Percentiles rank a stretch among this genome's conserved stretches.
These are phyloP conservation scores for Rhizophagus clarus DNA, from an alignment of 192 early-diverging fungal species.

Conservation along the genomic window DNA sequence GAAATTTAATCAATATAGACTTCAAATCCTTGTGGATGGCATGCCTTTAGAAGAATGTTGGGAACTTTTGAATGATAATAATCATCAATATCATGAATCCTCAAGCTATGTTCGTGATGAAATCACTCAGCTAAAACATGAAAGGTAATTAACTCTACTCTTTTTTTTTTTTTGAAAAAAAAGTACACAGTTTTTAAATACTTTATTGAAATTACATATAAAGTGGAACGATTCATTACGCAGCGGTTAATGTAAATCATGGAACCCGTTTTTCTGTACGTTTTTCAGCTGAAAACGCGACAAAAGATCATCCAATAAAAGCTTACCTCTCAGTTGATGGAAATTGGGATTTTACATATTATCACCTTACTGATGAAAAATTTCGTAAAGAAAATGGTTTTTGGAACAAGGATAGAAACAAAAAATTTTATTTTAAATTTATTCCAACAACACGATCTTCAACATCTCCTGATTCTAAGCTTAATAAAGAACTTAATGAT, in stretches of 20 bases:
- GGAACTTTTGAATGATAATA: neutral
- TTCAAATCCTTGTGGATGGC: neutral
- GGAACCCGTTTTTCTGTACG: too few relatives aligned
- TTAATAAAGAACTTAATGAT: neutral
- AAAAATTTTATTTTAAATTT: conserved; percentile 12
- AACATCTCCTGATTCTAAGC: neutral
- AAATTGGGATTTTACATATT: conserved; percentile 2
- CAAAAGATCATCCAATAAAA: neutral
- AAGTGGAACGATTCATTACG: neutral
- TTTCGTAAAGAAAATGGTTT: neutral
- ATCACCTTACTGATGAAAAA: conserved; percentile 1
- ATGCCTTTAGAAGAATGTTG: neutral
- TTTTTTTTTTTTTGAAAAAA: too few relatives aligned
- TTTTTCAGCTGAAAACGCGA: too few relatives aligned
- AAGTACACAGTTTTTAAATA: too few relatives aligned
- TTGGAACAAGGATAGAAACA: neutral
- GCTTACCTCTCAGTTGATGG: neutral
- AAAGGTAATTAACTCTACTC: too few relatives aligned
- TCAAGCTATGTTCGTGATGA: too few relatives aligned
- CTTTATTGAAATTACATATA: too few relatives aligned
- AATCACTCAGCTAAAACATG: too few relatives aligned
- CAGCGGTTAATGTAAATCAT: neutral
- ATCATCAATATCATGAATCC: neutral
- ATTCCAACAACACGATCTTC: neutral
- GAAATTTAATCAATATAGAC: neutral